Evolutionary conservation across 2,329 filamentous ascomycete species (phyloP), one percentile per base, ranked within the genome.

Genomic region (Fonsecaea erecta): DNA sequence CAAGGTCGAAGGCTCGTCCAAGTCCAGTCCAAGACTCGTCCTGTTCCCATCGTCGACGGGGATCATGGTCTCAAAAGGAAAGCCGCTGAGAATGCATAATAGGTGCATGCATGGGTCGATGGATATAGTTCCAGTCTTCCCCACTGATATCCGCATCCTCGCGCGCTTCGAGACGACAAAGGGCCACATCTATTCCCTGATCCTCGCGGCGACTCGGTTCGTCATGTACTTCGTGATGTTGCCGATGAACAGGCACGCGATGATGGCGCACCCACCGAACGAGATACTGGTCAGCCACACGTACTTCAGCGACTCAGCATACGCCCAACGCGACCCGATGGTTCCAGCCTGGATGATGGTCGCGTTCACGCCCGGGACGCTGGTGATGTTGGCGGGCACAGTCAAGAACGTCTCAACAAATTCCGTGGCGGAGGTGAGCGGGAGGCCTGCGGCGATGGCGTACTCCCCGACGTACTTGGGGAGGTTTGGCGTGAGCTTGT

Each of bases 401-500:
- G 12, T 21, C 11, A 70, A 40, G 43, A 62, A 68, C 4, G 63
- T 54, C 28, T 9, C 53, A 11, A 70, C 66, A 21, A 70, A 70
- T 12, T 28, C n/a, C 14, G 34, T 26, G 2, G 58, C 61, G 5
- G 40, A 28, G 2, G 40, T 18, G 9, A 60, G 30, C 8, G 66
- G 63, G 18, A 70, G 52, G n/a, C 68, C 68, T 2, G 68, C 68
- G n/a, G 53, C 35, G 30, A 70, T 52, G 24, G 66, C 68, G 24
- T 63, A 66, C 51, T 67, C 3, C 1, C 37, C 57, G 81, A 80
- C 46, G 80, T 63, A 2, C 73, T 76, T 16, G 83, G 81, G 55
- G 1, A 70, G 55, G 1, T 80, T 76, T 3, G 77, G 74, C 53
- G 76, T 73, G 68, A 82, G 82, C 68, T 79, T 81, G 66, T 77